Base-by-base conservation (phyloP, 306 rosid genomes). In the Glycine soja region DNA sequence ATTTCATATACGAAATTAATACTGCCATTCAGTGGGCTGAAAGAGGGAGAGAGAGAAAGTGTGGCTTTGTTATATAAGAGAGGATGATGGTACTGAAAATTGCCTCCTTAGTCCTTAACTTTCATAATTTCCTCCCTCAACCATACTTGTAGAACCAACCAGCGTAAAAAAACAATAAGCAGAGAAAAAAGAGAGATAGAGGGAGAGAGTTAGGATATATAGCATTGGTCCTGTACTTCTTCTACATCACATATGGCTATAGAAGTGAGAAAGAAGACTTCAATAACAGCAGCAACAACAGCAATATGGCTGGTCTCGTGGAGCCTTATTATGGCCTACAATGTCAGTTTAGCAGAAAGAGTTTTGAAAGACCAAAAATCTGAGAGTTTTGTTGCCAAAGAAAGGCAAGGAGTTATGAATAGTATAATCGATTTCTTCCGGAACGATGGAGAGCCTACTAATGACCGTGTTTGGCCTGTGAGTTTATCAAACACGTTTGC, bases 391-490 rank as follows among this genome's bases (percentile, higher is more conserved):
- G 78, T 47, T 63, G 72, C 70, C 4, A 64, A 67, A 38, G 63
- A 85, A 62, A 68, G 76, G 51, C 51, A 67, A 46, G 88, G 93
- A 53, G 10, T 76, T 80, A 65, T 92, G 38, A 38, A 38, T 14
- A 85, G 47, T 81, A 66, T 85, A 48, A 13, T 85, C 56, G 63
- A 86, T 61, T 89, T 90, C 89, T 71, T 90, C 36, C 89, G 92
- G 95, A 80, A 85, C 78, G 53, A 56, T 76, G 93, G 84, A 16
- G 61, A 90, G 19, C 78, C 97, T 76, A 75, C 97, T 76, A 82
- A 84, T 80, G 89, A 89, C 10, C 97, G 45, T 82, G 90, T 88
- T 86, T 92, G 97, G 97, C 97, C 97, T 10, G 97, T 92, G 76
- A 90, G 97, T 85, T 74, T 14, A 51, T 72, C 46, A 46, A 63